A percentile compares a stretch with the other conserved stretches of the same genome.
phyloP scores from a whole-genome alignment of 2,329 filamentous ascomycete genomes.

The Ramichloridium luteum region DNA sequence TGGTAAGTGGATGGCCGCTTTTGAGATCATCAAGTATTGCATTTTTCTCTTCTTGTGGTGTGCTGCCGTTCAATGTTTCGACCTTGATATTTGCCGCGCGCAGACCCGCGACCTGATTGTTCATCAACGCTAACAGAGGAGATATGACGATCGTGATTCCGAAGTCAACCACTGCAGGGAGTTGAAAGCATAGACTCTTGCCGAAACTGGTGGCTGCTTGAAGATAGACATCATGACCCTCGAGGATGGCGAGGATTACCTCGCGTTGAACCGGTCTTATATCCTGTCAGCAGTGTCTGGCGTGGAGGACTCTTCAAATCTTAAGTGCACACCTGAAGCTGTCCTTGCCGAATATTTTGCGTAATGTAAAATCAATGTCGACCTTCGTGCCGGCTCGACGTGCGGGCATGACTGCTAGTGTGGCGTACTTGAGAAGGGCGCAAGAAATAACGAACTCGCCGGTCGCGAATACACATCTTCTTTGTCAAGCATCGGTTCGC shows the following conservation, averaged over 20 bases:
- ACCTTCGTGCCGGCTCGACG: too few relatives aligned
- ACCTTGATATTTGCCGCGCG: slow-evolving; percentile 63
- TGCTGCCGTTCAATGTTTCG: slow-evolving; percentile 78
- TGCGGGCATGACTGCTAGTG: too few relatives aligned
- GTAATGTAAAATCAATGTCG: slow-evolving; percentile 27
- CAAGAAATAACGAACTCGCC: too few relatives aligned
- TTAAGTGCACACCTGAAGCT: slow-evolving; percentile 19
- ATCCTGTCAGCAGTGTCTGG: slow-evolving; percentile 3
- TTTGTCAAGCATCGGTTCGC: too few relatives aligned
- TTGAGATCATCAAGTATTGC: slow-evolving; percentile 69
- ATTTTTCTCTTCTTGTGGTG: slow-evolving; percentile 50
- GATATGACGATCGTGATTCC: slow-evolving; percentile 89
- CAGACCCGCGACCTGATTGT: slow-evolving; percentile 81
- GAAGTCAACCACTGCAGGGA: slow-evolving; percentile 75
- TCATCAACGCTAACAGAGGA: slow-evolving; percentile 81
- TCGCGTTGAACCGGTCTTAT: slow-evolving; percentile 70
- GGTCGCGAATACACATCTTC: too few relatives aligned
- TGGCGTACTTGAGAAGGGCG: too few relatives aligned
- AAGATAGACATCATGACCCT: slow-evolving; percentile 81
- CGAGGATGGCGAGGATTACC: slow-evolving; percentile 69
- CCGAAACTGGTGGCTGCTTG: slow-evolving; percentile 87
- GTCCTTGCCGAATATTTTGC: slow-evolving; percentile 25
- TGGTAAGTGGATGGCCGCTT: slow-evolving; percentile 71
- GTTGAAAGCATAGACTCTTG: slow-evolving; percentile 85
- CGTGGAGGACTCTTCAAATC: background rate